phyloP scores from a whole-genome alignment of 2,329 filamentous ascomycete species.

The Botrytis deweyae region DNA sequence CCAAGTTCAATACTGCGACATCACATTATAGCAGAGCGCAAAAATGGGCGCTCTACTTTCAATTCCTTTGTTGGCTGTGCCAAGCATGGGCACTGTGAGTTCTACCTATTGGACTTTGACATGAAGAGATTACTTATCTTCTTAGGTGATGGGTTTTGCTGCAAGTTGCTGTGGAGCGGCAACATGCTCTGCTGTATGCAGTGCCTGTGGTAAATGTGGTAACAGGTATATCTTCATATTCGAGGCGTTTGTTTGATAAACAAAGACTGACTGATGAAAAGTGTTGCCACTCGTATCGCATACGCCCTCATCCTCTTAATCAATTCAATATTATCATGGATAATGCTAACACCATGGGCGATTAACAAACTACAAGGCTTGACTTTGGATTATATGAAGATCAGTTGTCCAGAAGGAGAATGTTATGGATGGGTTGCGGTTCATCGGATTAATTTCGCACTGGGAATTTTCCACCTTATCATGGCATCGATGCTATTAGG shows the following conservation, averaged over 20 bases:
- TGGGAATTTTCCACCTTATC: slow-evolving; percentile 89
- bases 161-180: slow-evolving; percentile 96
- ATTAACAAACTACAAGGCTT: slow-evolving; percentile 92
- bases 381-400: slow-evolving; percentile 93
- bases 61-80: slow-evolving; percentile 82
- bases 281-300: slow-evolving; percentile 94
- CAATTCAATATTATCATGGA: slow-evolving; percentile 97
- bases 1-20: neutral
- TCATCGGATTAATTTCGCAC: slow-evolving; percentile 95
- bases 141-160: slow-evolving; percentile 70
- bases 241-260: slow-evolving; percentile 5
- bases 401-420: slow-evolving; percentile 84
- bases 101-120: slow-evolving; percentile 4
- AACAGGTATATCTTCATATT: slow-evolving; percentile 65
- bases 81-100: slow-evolving; percentile 81
- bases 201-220: slow-evolving; percentile 92
- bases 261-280: slow-evolving; percentile 41
- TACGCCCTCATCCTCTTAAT: slow-evolving; percentile 92
- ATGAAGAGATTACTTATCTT: slow-evolving; percentile 28
- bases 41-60: slow-evolving; percentile 90
- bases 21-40: neutral
- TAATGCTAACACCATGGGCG: slow-evolving; percentile 98
- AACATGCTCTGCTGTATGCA: slow-evolving; percentile 94
- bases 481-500: slow-evolving; percentile 83
- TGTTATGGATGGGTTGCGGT: slow-evolving; percentile 97